Conservation (phyloP, 768 basidiomycete species). For the Lyophyllum decastes region DNA sequence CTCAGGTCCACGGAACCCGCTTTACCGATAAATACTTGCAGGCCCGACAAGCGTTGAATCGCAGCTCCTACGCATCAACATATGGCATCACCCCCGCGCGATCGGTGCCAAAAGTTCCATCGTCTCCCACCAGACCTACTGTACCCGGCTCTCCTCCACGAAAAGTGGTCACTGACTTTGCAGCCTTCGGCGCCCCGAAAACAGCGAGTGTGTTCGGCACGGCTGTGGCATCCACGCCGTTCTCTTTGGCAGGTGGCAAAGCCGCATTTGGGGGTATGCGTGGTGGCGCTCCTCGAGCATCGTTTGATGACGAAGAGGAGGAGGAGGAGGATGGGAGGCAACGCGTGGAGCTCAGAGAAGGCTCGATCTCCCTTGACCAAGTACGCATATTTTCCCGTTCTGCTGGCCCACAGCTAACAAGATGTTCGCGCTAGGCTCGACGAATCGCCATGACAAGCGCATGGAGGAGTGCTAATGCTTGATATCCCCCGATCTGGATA, state of each 20-base stretch:
- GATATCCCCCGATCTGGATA: conserved; percentile 14
- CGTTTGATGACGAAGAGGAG: conserved; percentile 66
- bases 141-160: conserved; percentile 70
- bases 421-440: conserved; percentile 52
- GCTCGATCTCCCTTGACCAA: conserved; percentile 91
- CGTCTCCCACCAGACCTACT: conserved; percentile 40
- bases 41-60: conserved; percentile 59
- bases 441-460: conserved; percentile 90
- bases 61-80: conserved; percentile 53
- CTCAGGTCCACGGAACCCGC: conserved; percentile 87
- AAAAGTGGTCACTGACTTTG: conserved; percentile 88
- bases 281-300: conserved; percentile 30
- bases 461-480: conserved; percentile 73
- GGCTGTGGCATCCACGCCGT: conserved; percentile 78
- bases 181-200: conserved; percentile 77
- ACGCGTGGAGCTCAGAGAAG: conserved; percentile 76
- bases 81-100: conserved; percentile 50
- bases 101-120: conserved; percentile 41
- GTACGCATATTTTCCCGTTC: conserved; percentile 39
- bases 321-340: conserved; percentile 73
- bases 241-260: conserved; percentile 76
- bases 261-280: conserved; percentile 86
- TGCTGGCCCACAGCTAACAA: conserved; percentile 2
- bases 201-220: conserved; percentile 82
- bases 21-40: conserved; percentile 96